These are phyloP conservation scores for Alternaria dauci DNA, from an alignment of 2,329 filamentous ascomycete species.

Conservation along the genomic window DNA sequence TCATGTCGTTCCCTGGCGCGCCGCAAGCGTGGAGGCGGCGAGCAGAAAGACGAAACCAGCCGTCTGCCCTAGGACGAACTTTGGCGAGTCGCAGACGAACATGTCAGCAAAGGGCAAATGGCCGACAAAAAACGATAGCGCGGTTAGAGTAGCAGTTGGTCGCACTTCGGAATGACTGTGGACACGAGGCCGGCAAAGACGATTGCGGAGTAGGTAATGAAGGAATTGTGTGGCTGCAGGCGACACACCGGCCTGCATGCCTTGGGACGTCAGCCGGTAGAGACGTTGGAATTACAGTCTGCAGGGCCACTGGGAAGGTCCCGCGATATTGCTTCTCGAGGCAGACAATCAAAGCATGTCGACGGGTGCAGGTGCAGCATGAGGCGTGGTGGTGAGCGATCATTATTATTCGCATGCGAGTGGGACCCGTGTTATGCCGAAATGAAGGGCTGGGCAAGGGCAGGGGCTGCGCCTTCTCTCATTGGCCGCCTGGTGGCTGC, in stretches of 20 bases:
- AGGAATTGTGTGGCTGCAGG: conserved; percentile 27
- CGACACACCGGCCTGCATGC: conserved; percentile 29
- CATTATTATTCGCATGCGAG: conserved; percentile 12
- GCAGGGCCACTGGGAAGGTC: conserved; percentile 4
- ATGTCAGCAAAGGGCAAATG: conserved; percentile 2
- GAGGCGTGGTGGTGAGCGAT: conserved; percentile 19
- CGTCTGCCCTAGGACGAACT: conserved; percentile 15
- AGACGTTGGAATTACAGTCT: not conserved
- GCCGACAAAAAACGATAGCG: conserved; percentile 15
- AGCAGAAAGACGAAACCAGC: conserved; percentile 23
- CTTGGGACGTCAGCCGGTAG: conserved; percentile 13
- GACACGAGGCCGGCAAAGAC: conserved; percentile 1
- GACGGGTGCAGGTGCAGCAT: conserved; percentile 11
- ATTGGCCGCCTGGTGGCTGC: conserved; percentile 23
- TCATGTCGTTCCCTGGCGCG: conserved; percentile 19
- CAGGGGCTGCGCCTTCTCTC: conserved; percentile 25
- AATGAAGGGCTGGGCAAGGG: conserved; percentile 24
- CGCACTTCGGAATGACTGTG: conserved; percentile 9
- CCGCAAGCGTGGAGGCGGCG: conserved; percentile 22
- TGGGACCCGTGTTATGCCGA: conserved; percentile 25
- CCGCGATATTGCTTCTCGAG: conserved; percentile 18
- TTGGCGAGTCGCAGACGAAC: conserved; percentile 8
- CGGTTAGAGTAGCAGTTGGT: conserved; percentile 15
- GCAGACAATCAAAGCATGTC: conserved; percentile 20
- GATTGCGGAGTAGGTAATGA: no score